These are phyloP conservation scores for Paulownia fortunei DNA, from an alignment of 257 asterid genomes.

Conservation along the genomic window DNA sequence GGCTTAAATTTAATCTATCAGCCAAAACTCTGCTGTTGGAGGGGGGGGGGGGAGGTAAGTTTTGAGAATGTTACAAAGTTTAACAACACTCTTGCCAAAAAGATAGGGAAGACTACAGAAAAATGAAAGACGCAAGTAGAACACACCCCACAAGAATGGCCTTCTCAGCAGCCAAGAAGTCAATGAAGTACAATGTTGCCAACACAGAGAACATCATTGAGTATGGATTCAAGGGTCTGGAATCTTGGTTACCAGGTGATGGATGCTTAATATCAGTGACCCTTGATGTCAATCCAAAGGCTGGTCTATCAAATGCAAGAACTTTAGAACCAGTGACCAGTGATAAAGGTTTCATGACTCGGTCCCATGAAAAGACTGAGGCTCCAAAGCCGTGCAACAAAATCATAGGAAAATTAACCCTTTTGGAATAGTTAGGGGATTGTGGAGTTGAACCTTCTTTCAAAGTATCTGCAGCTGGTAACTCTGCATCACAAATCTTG, in stretches of 20 bases:
- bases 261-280: slow-evolving; percentile 43
- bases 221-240: slow-evolving; percentile 75
- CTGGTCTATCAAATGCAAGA: slow-evolving; percentile 97
- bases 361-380: slow-evolving; percentile 85
- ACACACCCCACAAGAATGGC: slow-evolving; percentile 89
- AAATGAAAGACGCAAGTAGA: slow-evolving; percentile 3
- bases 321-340: slow-evolving; percentile 63
- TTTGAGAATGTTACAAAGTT: background rate
- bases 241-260: slow-evolving; percentile 42
- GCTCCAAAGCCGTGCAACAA: slow-evolving; percentile 97
- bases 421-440: slow-evolving; percentile 35
- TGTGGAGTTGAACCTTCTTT: slow-evolving; percentile 40
- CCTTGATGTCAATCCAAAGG: slow-evolving; percentile 93
- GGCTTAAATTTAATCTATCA: background rate
- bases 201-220: slow-evolving; percentile 73
- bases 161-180: slow-evolving; percentile 75
- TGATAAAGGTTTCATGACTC: slow-evolving; percentile 79
- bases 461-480: slow-evolving; percentile 34
- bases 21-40: background rate
- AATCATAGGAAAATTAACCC: slow-evolving; percentile 67
- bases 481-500: slow-evolving; percentile 66
- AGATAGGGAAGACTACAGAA: background rate
- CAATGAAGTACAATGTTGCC: slow-evolving; percentile 77
- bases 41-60: background rate
- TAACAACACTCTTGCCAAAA: background rate